Percentiles rank a stretch among this genome's conserved stretches.
phyloP scores from a whole-genome alignment of 2,329 filamentous ascomycete genomes.

The Cercospora beticola region DNA sequence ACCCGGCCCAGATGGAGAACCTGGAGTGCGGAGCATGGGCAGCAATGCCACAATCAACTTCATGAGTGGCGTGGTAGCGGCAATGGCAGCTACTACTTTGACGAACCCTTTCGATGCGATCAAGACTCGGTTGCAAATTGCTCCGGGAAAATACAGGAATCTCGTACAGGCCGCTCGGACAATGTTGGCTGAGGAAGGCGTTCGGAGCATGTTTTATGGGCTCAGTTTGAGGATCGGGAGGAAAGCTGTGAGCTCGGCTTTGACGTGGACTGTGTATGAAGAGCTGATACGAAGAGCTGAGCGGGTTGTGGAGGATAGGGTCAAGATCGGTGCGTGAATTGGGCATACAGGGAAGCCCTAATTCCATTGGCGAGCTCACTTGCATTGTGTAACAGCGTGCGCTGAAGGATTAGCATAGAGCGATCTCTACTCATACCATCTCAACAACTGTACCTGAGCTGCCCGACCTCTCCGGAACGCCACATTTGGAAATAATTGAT shows the following conservation, averaged over 20 bases:
- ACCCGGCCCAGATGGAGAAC: conserved; percentile 15
- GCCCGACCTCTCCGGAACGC: neutral
- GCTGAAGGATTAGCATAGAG: neutral
- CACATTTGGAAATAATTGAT: neutral
- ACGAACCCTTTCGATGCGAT: conserved; percentile 97
- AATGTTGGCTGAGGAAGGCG: conserved; percentile 80
- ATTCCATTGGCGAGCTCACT: neutral
- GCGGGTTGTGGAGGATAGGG: conserved; percentile 29
- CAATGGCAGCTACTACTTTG: conserved; percentile 77
- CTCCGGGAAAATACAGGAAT: conserved; percentile 79
- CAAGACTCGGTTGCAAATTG: conserved; percentile 91
- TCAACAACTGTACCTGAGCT: neutral
- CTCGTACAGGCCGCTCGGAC: conserved; percentile 71
- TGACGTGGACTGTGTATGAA: conserved; percentile 97
- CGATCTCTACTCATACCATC: neutral
- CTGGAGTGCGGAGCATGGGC: conserved; percentile 23
- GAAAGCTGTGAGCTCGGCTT: conserved; percentile 89
- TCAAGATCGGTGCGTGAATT: neutral
- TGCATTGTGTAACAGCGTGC: neutral
- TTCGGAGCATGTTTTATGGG: conserved; percentile 79
- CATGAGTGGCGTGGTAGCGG: conserved; percentile 74
- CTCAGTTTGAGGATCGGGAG: conserved; percentile 81
- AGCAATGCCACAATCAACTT: conserved; percentile 76
- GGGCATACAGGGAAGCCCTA: neutral
- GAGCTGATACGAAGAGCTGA: conserved; percentile 78